Conservation (phyloP, 768 basidiomycete species). For the Pisolithus microcarpus region DNA sequence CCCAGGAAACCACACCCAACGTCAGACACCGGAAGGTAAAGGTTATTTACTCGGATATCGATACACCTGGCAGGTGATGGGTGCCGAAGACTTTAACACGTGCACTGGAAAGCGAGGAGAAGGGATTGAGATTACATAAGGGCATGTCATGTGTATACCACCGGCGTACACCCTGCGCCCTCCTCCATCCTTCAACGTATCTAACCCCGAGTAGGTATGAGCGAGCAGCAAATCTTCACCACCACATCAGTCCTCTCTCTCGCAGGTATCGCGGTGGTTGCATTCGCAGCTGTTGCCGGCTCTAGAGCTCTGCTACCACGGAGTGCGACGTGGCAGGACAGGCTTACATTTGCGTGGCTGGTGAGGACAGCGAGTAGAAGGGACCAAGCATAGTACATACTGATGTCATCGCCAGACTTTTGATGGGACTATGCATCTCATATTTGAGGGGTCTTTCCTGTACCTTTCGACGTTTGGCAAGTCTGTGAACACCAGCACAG, state of each 20-base stretch:
- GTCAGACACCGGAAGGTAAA: no score
- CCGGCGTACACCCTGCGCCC: no score
- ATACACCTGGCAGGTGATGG: no score
- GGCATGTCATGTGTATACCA: no score
- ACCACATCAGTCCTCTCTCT: slow-evolving; percentile 59
- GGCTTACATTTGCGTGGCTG: slow-evolving; percentile 72
- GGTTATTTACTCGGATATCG: no score
- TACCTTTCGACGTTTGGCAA: slow-evolving; percentile 71
- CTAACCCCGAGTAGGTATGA: no score
- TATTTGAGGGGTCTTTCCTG: slow-evolving; percentile 74
- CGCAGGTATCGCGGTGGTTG: slow-evolving; percentile 47
- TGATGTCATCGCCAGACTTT: slow-evolving; percentile 45
- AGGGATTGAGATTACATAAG: no score
- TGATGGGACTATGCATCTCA: slow-evolving; percentile 74
- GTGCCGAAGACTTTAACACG: no score
- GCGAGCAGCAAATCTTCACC: slow-evolving; percentile 37
- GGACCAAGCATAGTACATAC: neutral
- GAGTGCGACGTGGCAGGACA: slow-evolving; percentile 56
- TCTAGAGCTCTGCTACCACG: slow-evolving; percentile 56
- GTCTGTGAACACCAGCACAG: slow-evolving; percentile 60
- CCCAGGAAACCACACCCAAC: no score
- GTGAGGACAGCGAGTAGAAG: slow-evolving; percentile 31
- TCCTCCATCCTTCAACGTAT: no score
- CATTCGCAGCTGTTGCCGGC: slow-evolving; percentile 43
- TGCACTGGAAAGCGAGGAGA: no score